phyloP scores from a whole-genome alignment of 352 stramenopile genomes.

The Discostella stelligera region DNA sequence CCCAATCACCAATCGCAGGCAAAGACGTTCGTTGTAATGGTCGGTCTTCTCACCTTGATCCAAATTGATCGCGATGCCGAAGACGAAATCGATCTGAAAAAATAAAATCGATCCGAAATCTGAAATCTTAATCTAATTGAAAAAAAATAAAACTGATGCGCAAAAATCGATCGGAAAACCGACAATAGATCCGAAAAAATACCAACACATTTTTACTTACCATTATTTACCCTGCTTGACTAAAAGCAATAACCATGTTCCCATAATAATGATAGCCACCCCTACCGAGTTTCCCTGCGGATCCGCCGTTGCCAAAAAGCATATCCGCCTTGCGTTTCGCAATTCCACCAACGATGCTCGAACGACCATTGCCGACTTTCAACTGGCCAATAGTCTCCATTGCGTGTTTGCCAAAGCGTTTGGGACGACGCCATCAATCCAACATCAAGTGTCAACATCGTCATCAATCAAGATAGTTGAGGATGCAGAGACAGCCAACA shows the following conservation, averaged over 20 bases:
- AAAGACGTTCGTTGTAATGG: too few relatives aligned
- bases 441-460: not conserved
- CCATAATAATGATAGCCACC: conserved; percentile 8
- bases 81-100: too few relatives aligned
- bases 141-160: too few relatives aligned
- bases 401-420: conserved; percentile 72
- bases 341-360: conserved; percentile 41
- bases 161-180: too few relatives aligned
- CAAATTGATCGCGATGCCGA: conserved; percentile 69
- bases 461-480: conserved; percentile 16
- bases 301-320: conserved; percentile 19
- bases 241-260: too few relatives aligned
- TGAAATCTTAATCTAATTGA: too few relatives aligned
- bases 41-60: too few relatives aligned
- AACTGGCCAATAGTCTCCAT: conserved; percentile 69
- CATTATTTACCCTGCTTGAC: too few relatives aligned
- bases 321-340: conserved; percentile 37
- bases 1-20: too few relatives aligned
- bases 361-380: conserved; percentile 68
- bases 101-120: too few relatives aligned
- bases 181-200: too few relatives aligned
- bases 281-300: conserved; percentile 36
- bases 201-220: too few relatives aligned
- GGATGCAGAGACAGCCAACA: conserved; percentile 1
- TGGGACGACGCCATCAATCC: conserved; percentile 53